These are phyloP conservation scores for Penium margaritaceum DNA, from an alignment of 139 green algal species.

Conservation along the genomic window DNA sequence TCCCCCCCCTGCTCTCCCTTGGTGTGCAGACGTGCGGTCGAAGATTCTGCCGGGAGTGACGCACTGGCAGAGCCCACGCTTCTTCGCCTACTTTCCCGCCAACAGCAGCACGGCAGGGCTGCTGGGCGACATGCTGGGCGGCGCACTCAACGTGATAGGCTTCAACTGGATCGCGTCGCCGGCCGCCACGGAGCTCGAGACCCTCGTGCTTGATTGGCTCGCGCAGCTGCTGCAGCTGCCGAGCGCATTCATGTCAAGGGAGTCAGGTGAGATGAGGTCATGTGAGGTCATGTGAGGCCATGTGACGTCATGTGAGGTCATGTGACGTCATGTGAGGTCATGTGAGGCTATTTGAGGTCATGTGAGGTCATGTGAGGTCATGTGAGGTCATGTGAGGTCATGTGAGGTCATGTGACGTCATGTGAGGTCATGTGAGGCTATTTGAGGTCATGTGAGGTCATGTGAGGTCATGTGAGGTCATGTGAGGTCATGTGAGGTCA, in stretches of 20 bases:
- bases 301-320: too few relatives aligned
- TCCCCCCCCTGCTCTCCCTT: background rate
- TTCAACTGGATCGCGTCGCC: slow-evolving; percentile 65
- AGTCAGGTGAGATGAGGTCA: too few relatives aligned
- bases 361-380: too few relatives aligned
- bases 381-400: too few relatives aligned
- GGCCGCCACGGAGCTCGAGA: slow-evolving; percentile 75
- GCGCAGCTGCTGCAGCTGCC: slow-evolving; percentile 67
- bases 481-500: too few relatives aligned
- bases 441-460: too few relatives aligned
- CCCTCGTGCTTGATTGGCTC: slow-evolving; percentile 75
- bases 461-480: too few relatives aligned
- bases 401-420: too few relatives aligned
- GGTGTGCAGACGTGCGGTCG: slow-evolving; percentile 50
- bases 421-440: too few relatives aligned
- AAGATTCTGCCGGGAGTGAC: slow-evolving; percentile 68
- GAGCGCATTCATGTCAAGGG: slow-evolving; percentile 55
- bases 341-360: too few relatives aligned
- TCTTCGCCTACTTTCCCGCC: slow-evolving; percentile 71
- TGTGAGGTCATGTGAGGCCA: too few relatives aligned
- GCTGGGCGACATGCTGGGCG: slow-evolving; percentile 68
- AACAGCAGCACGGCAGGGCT: slow-evolving; percentile 61
- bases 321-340: too few relatives aligned
- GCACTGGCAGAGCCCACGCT: slow-evolving; percentile 76
- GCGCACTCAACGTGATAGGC: slow-evolving; percentile 60